Base-by-base conservation (phyloP, 257 asterid species). In the Solanum clarkiae region DNA sequence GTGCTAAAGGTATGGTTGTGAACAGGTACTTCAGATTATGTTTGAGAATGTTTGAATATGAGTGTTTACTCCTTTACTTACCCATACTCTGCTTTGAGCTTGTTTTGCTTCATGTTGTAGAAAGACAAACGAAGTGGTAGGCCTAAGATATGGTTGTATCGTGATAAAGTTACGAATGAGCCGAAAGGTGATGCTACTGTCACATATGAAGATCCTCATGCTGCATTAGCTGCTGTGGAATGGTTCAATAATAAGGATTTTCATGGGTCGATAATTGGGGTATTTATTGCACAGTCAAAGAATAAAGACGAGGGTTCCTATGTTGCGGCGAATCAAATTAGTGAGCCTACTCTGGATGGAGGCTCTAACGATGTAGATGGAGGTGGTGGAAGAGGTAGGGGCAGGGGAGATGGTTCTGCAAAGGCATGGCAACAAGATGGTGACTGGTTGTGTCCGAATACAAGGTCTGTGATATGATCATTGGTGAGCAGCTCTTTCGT, bases 381-480 rank as follows among this genome's bases (percentile, higher is more conserved):
- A 85, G 97, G 86, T 51, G 93, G 20, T 69, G 98, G 97, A 85
- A 91, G 95, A 84, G 99, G 98, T 89, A 88, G 94, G 84, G 99
- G 98, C 20, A 93, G 92, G 62, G 99, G 95, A 26, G 99, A 93
- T 91, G 91, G 90, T 83, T 85, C 89, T 7, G 97, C 92, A 59
- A 95, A 95, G 88, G 83, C 97, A 60, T 97, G 98, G 99, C 98
- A 97, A 85, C 98, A 97, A 88, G 99, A 97, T 17, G 98, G 98
- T 80, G 99, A 97, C 88, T 97, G 98, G 99, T 56, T 84, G 90
- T 97, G 98, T 89, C 89, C 97, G 49, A 97, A 97, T 95, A 93
- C 99, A 97, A 97, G 99, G 99, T 97, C 98, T 95, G 99, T 97
- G 97, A 92, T 94, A 94, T 88, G 95, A 94, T 89, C 79, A 95